Conservation (phyloP, 176 grass and related monocot genomes). For the Rhynchospora pubera region DNA sequence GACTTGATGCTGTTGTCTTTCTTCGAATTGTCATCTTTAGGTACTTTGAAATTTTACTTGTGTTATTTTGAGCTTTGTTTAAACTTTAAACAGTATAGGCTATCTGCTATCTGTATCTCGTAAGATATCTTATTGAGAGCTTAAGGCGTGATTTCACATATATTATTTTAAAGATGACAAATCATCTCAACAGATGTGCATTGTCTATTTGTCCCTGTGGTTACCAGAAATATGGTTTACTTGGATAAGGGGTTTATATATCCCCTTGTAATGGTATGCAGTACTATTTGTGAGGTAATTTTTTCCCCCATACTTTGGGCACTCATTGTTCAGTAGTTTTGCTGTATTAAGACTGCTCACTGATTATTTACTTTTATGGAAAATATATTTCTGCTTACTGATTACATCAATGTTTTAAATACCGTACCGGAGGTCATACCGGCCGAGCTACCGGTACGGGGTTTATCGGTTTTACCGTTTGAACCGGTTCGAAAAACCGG, state of each 20-base stretch:
- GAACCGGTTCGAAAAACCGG: too few relatives aligned
- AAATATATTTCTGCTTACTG: background rate
- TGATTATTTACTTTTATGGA: background rate
- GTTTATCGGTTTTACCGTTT: too few relatives aligned
- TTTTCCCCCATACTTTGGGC: background rate
- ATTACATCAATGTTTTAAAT: too few relatives aligned
- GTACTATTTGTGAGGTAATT: background rate
- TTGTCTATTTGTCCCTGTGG: background rate
- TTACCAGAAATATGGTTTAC: background rate
- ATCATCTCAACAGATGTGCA: background rate
- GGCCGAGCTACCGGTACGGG: too few relatives aligned
- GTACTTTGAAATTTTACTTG: conserved; percentile 24
- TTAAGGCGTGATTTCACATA: background rate
- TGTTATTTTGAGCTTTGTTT: background rate
- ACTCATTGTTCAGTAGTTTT: background rate
- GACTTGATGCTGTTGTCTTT: conserved; percentile 90
- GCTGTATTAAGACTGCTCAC: background rate
- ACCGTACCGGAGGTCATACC: too few relatives aligned
- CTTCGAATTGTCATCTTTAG: conserved; percentile 79
- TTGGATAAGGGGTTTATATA: background rate
- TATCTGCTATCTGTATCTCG: background rate
- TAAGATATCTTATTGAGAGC: background rate
- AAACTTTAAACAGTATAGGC: background rate
- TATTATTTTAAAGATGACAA: background rate
- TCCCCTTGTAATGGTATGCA: background rate